These are phyloP conservation scores for Uromyces viciae-fabae DNA, from an alignment of 1,284 basidiomycete species.

Conservation along the genomic window DNA sequence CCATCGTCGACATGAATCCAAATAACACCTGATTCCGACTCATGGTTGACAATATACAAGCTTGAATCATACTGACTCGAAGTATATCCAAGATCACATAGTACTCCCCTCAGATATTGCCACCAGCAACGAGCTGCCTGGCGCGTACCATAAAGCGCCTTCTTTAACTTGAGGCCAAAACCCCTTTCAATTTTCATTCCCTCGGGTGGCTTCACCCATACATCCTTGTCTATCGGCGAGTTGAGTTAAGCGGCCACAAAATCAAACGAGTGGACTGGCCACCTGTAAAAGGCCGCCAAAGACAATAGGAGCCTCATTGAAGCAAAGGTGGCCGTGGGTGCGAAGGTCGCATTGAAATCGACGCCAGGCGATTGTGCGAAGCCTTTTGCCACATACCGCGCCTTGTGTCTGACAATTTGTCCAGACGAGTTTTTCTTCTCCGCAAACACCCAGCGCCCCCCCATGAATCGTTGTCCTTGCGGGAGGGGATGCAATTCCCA, in stretches of 20 bases:
- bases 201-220: neutral
- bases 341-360: neutral
- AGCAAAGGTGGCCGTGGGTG: conserved; percentile 17
- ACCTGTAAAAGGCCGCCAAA: neutral
- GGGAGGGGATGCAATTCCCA: neutral
- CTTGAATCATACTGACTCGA: neutral
- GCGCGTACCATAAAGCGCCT: neutral
- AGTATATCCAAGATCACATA: neutral
- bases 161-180: neutral
- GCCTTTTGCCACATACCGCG: neutral
- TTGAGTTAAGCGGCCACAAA: neutral
- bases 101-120: neutral
- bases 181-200: neutral
- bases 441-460: neutral
- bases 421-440: neutral
- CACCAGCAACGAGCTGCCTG: conserved; percentile 11
- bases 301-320: neutral
- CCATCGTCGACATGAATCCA: conserved; percentile 12
- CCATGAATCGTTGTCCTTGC: neutral
- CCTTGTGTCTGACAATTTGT: neutral
- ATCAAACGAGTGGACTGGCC: neutral
- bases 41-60: neutral
- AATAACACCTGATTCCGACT: neutral
- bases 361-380: neutral
- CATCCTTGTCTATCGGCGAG: neutral